Conservation (phyloP, 129 eudicot species). For the Daucus carota region DH1_v3.0 NC_030381.2:44435501-44436000, state of each 20-base stretch:
- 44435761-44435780: neutral
- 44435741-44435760: slow-evolving; percentile 27
- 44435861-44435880: neutral
- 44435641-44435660: slow-evolving; percentile 52
- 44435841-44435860: neutral
- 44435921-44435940: neutral
- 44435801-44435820: slow-evolving; percentile 4
- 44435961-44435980: neutral
- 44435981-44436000: neutral
- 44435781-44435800: neutral
- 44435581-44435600: slow-evolving; percentile 89
- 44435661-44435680: slow-evolving; percentile 27
- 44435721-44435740: slow-evolving; percentile 17
- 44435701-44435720: slow-evolving; percentile 38
- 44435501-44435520: slow-evolving; percentile 21
- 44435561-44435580: slow-evolving; percentile 89
- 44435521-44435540: slow-evolving; percentile 24
- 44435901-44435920: neutral
- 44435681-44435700: slow-evolving; percentile 42
- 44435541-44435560: slow-evolving; percentile 62
- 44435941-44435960: neutral
- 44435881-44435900: neutral
- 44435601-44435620: slow-evolving; percentile 77
- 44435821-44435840: neutral
- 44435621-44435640: slow-evolving; percentile 24